phyloP scores from a whole-genome alignment of 352 stramenopile species.

The Globisporangium cederbergense region DNA sequence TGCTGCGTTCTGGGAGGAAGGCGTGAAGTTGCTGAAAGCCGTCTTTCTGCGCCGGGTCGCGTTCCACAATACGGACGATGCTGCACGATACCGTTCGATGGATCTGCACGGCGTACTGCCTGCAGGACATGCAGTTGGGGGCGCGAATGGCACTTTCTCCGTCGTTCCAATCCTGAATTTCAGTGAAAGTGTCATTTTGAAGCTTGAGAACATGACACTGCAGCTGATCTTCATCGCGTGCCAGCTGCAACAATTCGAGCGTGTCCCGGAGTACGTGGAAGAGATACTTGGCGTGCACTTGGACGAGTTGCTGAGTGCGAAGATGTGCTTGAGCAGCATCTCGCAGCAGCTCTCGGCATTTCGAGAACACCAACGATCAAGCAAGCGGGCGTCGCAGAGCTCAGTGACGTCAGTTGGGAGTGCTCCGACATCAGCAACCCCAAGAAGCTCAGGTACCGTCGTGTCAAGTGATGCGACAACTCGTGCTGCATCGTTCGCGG shows the following conservation, averaged over 20 bases:
- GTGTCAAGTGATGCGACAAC: conserved; percentile 5
- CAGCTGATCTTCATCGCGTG: conserved; percentile 69
- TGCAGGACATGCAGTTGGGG: conserved; percentile 3
- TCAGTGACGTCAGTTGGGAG: conserved; percentile 3
- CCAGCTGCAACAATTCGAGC: conserved; percentile 80
- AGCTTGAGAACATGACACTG: conserved; percentile 62
- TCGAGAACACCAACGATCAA: conserved; percentile 42
- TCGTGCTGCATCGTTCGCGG: conserved; percentile 20
- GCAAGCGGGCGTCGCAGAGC: conserved; percentile 6
- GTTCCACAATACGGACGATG: conserved; percentile 40
- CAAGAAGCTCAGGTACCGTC: conserved; percentile 10
- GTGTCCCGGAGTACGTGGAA: conserved; percentile 69
- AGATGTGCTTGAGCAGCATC: conserved; percentile 71
- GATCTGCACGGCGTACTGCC: not conserved
- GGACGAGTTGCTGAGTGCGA: conserved; percentile 72
- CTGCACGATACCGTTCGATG: conserved; percentile 1
- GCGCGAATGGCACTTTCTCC: conserved; percentile 47
- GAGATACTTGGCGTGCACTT: conserved; percentile 61
- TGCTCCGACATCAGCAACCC: conserved; percentile 4
- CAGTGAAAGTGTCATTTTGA: conserved; percentile 67
- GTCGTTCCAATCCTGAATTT: conserved; percentile 84
- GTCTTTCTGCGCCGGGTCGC: conserved; percentile 77
- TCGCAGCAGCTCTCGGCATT: conserved; percentile 71
- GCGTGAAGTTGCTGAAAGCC: conserved; percentile 65
- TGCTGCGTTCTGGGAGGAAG: conserved; percentile 78